Conservation (phyloP, 1,139 yeast species). For the Candida freyschussii region DNA sequence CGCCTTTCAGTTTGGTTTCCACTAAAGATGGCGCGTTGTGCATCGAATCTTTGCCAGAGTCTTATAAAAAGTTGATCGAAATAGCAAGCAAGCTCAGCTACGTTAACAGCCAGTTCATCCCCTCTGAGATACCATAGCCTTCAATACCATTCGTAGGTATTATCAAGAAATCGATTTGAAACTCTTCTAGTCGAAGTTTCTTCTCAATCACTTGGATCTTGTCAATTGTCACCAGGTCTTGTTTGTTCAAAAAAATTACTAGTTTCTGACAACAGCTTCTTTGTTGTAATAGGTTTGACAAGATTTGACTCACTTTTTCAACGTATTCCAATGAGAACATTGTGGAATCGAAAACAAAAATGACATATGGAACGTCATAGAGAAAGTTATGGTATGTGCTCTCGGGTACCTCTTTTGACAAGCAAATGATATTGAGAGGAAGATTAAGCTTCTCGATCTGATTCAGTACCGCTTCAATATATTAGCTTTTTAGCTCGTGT, state of each 20-base stretch:
- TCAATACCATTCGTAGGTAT: conserved; percentile 16
- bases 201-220: conserved; percentile 12
- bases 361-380: conserved; percentile 15
- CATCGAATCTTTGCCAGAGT: conserved; percentile 33
- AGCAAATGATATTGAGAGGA: conserved; percentile 17
- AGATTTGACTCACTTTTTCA: conserved; percentile 7
- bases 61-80: conserved; percentile 42
- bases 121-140: conserved; percentile 24
- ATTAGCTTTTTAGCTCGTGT: neutral
- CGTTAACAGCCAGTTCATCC: conserved; percentile 25
- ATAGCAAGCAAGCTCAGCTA: conserved; percentile 32
- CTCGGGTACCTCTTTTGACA: conserved; percentile 17
- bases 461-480: conserved; percentile 8
- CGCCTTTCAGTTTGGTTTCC: conserved; percentile 53
- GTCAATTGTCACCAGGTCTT: conserved; percentile 12
- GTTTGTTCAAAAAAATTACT: conserved; percentile 19
- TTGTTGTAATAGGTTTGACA: conserved; percentile 4
- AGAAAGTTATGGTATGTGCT: conserved; percentile 19
- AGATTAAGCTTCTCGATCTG: conserved; percentile 10
- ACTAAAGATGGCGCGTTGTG: conserved; percentile 26
- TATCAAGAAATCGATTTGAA: conserved; percentile 15
- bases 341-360: conserved; percentile 20
- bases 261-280: conserved; percentile 11
- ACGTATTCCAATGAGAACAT: conserved; percentile 11
- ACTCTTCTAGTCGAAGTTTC: conserved; percentile 5